phyloP scores from a whole-genome alignment of 192 early-diverging fungal genomes.

The Linnemannia elongata region DNA sequence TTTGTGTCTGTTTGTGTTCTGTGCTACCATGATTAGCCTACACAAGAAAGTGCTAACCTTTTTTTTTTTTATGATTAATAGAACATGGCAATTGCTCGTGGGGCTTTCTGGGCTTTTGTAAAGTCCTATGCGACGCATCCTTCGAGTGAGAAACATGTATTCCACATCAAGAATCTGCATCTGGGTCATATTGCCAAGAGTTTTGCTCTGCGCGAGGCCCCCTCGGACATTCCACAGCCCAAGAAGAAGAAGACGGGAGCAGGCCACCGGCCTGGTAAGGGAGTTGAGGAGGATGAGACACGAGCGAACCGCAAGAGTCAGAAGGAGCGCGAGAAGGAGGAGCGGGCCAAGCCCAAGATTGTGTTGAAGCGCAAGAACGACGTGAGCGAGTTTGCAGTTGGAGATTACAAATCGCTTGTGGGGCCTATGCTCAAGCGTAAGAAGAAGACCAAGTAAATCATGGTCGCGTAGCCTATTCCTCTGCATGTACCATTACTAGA shows the following conservation, averaged over 20 bases:
- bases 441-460: conserved; percentile 34
- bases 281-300: conserved; percentile 32
- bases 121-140: conserved; percentile 96
- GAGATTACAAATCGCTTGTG: conserved; percentile 53
- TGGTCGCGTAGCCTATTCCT: neutral
- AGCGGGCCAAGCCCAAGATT: conserved; percentile 47
- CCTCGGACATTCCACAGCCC: conserved; percentile 71
- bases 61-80: conserved; percentile 33
- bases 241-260: conserved; percentile 51
- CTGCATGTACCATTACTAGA: neutral
- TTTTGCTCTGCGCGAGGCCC: conserved; percentile 96
- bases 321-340: conserved; percentile 48
- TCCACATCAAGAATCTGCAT: conserved; percentile 95
- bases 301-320: conserved; percentile 35
- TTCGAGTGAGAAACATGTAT: conserved; percentile 87
- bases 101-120: conserved; percentile 89
- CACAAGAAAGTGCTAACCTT: conserved; percentile 24
- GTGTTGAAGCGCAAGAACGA: conserved; percentile 54
- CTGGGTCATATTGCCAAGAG: conserved; percentile 97
- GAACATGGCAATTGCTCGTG: conserved; percentile 75
- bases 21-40: neutral
- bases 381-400: conserved; percentile 58
- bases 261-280: conserved; percentile 12
- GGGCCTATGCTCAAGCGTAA: conserved; percentile 56
- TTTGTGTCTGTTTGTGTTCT: conserved; percentile 20